Evolutionary conservation across 306 rosid genomes (phyloP), one percentile per base, ranked within the genome.

Genomic region (Cucumis hystrix): DNA sequence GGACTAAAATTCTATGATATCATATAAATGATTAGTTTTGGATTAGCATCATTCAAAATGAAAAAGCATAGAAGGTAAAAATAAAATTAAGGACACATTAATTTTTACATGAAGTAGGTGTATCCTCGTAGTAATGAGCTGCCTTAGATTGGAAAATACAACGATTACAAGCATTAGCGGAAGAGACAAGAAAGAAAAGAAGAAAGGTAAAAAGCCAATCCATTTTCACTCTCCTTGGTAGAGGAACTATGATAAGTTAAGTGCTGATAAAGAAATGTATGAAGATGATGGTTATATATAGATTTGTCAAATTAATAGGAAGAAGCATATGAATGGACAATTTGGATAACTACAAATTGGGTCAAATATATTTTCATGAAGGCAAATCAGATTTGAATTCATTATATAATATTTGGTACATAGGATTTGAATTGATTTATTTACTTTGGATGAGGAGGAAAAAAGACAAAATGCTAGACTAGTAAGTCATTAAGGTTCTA

Each of bases 91-190:
- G 23, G 39, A 55, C 21, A 55, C 11, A 17, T 55, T 23, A 23
- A 23, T 23, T 20, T 10, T 47, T 51, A 71, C 76, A 47, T 45
- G 76, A 23, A 25, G 43, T 23, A 7, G 76, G 59, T 0, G 75
- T 4, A 71, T 45, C 60, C 11, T 15, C 43, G 6, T 51, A 45
- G 23, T 20, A 71, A 49, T 71, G 54, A 47, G 76, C 21, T 2
- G 60, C 76, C 21, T 71, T 71, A 10, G 76, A 71, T 71, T 71
- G 76, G 10, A 2, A 49, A 71, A 71, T 20, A 25, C 76, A 71
- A 10, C 73, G 51, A 67, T 67, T 30, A 71, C 76, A 71, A 49
- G 76, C 76, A 71, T n/a, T 21, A 3, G 60, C 23, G 0, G 40
- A 71, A 23, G 76, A 71, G 13, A 49, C 8, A 14, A 71, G 12